Conservation (phyloP, 108 stramenopile species). For the Aurantiochytrium sp. region DNA sequence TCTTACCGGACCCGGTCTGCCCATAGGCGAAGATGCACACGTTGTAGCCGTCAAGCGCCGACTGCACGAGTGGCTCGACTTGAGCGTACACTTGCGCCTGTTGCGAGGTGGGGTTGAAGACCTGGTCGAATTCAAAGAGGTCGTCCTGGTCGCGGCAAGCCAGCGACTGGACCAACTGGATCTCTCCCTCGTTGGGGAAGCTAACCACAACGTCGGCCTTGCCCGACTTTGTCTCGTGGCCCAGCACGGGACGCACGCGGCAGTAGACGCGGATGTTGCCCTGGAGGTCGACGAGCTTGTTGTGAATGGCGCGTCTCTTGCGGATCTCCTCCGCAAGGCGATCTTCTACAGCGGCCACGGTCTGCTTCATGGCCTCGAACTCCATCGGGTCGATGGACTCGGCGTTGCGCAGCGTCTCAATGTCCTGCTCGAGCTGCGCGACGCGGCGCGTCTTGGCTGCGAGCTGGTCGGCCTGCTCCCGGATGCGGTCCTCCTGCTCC, state of each 20-base stretch:
- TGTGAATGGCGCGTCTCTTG: slow-evolving; percentile 39
- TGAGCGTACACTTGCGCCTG: slow-evolving; percentile 52
- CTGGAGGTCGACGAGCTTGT: slow-evolving; percentile 56
- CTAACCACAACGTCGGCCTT: background rate
- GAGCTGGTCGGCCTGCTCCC: background rate
- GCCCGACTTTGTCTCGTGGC: slow-evolving; percentile 31
- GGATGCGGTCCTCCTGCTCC: background rate
- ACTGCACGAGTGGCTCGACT: slow-evolving; percentile 46
- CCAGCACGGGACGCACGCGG: slow-evolving; percentile 52
- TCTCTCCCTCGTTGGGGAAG: background rate
- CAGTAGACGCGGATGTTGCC: slow-evolving; percentile 64
- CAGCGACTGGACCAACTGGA: background rate
- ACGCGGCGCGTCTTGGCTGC: background rate
- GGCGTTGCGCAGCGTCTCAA: background rate
- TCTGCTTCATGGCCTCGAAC: background rate
- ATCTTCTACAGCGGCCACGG: background rate
- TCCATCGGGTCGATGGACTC: background rate
- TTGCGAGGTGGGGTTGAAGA: slow-evolving; percentile 45
- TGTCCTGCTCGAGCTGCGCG: background rate
- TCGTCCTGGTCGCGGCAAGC: background rate
- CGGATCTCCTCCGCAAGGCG: slow-evolving; percentile 23
- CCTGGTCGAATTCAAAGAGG: slow-evolving; percentile 60
- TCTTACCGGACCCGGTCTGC: slow-evolving; percentile 58
- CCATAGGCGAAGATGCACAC: slow-evolving; percentile 56
- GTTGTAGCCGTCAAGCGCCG: slow-evolving; percentile 54